Base-by-base conservation (phyloP, 768 basidiomycete species). In the Pulveroboletus sp. region DNA sequence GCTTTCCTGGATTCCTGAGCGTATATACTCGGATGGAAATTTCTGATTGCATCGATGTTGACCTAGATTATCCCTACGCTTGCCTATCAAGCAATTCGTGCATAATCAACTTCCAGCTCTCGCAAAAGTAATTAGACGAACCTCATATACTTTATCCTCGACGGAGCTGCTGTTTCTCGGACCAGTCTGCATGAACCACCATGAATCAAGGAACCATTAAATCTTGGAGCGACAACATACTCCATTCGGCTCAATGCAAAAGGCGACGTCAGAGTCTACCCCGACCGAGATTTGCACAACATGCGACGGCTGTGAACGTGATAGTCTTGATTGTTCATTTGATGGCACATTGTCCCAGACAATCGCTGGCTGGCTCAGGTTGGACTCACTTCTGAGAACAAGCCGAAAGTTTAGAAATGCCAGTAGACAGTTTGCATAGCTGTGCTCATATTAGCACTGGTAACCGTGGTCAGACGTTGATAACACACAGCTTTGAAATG, bases 351-450 rank as follows among this genome's bases (percentile, higher is more conserved):
- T 30, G 7, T 48, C 31, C 56, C 57, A 55, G 30, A 55, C 43
- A 12, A 49, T 49, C 8, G 30, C 18, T 10, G 42, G 41, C 32
- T 33, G 6, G 10, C 14, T 47, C 2, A 33, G 50, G 21, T 64
- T 24, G 1, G 49, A 27, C 7, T 21, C 38, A 10, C 5, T 42
- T 27, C 56, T 46, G 26, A 61, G 40, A 14, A 55, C 36, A 11
- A 49, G 33, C 2, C 51, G 52, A 12, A 54, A 51, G 28, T 62
- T 63, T 42, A 63, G 7, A 5, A 52, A 47, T 8, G 58, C 56
- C 6, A 63, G 40, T 17, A 60, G 6, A 28, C 51, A 51, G 30
- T 55, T 62, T 37, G 58, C 50, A 39, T 63, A 61, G 3, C 59
- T 62, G 7, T 7, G 11, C 0, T 17, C 12, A 2, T 8, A 5